These are phyloP conservation scores for Hymenoscyphus linearis DNA, from an alignment of 2,329 filamentous ascomycete species.

Conservation along the genomic window DNA sequence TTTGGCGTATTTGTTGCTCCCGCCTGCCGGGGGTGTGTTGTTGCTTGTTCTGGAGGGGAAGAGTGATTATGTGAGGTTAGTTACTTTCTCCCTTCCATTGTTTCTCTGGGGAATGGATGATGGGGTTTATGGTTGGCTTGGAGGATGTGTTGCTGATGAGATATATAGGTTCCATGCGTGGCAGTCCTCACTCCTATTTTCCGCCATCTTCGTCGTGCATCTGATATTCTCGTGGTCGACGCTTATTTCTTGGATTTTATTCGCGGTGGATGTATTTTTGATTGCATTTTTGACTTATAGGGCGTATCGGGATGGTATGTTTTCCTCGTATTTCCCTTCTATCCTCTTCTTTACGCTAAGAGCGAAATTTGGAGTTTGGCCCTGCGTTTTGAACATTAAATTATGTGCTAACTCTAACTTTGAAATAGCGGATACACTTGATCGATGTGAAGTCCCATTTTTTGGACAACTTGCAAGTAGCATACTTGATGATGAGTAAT, in stretches of 20 bases:
- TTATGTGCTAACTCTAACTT: too few species aligned
- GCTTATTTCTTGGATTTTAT: conserved; percentile 77
- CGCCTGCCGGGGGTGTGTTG: conserved; percentile 79
- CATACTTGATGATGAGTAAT: conserved; percentile 77
- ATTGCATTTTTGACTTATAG: conserved; percentile 72
- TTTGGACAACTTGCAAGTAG: conserved; percentile 81
- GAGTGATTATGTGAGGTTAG: conserved; percentile 91
- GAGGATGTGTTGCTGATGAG: conserved; percentile 10
- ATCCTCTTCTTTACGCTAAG: not conserved
- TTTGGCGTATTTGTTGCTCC: conserved; percentile 79
- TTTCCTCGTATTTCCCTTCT: not conserved
- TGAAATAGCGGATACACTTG: conserved; percentile 51
- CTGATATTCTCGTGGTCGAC: conserved; percentile 81
- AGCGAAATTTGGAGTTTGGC: too few species aligned
- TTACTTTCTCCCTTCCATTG: conserved; percentile 10
- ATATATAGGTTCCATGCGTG: conserved; percentile 80
- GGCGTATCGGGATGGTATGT: conserved; percentile 73
- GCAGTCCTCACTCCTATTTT: conserved; percentile 84
- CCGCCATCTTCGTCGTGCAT: conserved; percentile 68
- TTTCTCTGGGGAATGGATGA: not conserved
- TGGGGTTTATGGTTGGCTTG: not conserved
- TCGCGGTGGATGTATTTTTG: conserved; percentile 67
- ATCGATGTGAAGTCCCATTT: conserved; percentile 66
- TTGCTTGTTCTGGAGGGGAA: conserved; percentile 84
- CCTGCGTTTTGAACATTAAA: too few species aligned